Conservation (phyloP, 2,329 filamentous ascomycete species). For the Pseudogymnoascus pannorum region DNA sequence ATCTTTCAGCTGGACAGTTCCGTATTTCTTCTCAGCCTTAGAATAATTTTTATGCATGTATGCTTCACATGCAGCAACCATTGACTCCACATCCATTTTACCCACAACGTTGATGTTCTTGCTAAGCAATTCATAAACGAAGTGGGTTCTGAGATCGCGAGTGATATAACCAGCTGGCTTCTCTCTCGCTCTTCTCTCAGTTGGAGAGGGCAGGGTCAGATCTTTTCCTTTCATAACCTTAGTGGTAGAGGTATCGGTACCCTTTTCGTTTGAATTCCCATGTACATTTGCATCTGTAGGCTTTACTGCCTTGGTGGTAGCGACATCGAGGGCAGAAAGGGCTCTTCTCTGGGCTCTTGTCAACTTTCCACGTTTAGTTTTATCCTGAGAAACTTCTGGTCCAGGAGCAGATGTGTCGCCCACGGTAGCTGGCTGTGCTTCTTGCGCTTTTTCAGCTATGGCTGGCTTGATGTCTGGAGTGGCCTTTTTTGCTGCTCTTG, state of each 20-base stretch:
- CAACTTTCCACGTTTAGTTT: neutral
- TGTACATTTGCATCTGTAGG: neutral
- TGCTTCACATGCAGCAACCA: neutral
- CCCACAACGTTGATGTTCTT: neutral
- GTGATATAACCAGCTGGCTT: neutral
- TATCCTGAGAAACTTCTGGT: neutral
- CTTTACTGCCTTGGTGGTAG: neutral
- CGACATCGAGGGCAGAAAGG: neutral
- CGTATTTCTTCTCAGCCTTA: conserved; percentile 1
- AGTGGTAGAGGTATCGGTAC: neutral
- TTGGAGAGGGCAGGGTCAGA: neutral
- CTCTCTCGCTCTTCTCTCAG: neutral
- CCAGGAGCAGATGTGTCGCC: neutral
- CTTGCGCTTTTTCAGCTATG: neutral
- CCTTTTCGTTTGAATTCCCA: neutral
- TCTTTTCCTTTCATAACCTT: neutral
- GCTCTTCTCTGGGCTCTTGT: neutral
- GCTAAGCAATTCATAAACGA: neutral
- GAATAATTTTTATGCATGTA: neutral
- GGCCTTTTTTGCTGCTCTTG: conserved; percentile 14
- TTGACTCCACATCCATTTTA: neutral
- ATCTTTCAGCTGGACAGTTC: neutral
- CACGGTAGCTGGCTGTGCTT: neutral
- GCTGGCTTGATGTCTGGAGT: neutral
- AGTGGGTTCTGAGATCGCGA: conserved; percentile 4